A percentile compares a stretch with the other conserved stretches of the same genome.
These are phyloP conservation scores for Globisporangium paroecandrum DNA, from an alignment of 352 stramenopile genomes.

Conservation along the genomic window DNA sequence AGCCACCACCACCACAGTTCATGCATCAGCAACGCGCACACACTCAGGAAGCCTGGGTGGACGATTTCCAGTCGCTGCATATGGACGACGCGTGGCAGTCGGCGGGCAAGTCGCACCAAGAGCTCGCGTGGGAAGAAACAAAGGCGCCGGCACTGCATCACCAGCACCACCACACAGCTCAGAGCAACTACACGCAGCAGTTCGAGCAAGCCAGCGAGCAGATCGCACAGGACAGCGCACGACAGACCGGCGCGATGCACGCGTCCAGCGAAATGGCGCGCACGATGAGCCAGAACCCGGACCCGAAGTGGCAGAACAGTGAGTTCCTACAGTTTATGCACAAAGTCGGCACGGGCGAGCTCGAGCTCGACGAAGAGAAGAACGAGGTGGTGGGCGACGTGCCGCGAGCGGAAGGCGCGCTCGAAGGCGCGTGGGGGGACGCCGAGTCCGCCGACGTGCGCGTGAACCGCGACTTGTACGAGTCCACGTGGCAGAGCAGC, in stretches of 20 bases:
- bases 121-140: constrained; percentile 61
- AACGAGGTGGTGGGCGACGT: constrained; percentile 52
- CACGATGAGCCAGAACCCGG: constrained; percentile 73
- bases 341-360: constrained; percentile 64
- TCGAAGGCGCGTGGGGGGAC: constrained; percentile 67
- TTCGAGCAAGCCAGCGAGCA: constrained; percentile 24
- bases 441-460: constrained; percentile 31
- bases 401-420: constrained; percentile 41
- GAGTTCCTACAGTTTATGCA: constrained; percentile 88
- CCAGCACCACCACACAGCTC: constrained; percentile 37
- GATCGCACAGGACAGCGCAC: constrained; percentile 22
- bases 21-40: constrained; percentile 28
- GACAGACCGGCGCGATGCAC: constrained; percentile 42
- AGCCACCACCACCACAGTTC: constrained; percentile 27
- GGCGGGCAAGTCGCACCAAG: constrained; percentile 52
- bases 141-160: constrained; percentile 31
- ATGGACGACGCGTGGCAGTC: constrained; percentile 65
- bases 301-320: constrained; percentile 83
- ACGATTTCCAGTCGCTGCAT: constrained; percentile 57
- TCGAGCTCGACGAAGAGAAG: constrained; percentile 76
- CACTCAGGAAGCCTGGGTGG: constrained; percentile 55
- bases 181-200: constrained; percentile 25
- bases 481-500: constrained; percentile 49
- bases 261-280: constrained; percentile 67
- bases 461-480: constrained; percentile 60